Percentiles rank a stretch among this genome's conserved stretches.
Conservation (phyloP, 2,329 filamentous ascomycete genomes). For the Monilinia fructigena region DNA sequence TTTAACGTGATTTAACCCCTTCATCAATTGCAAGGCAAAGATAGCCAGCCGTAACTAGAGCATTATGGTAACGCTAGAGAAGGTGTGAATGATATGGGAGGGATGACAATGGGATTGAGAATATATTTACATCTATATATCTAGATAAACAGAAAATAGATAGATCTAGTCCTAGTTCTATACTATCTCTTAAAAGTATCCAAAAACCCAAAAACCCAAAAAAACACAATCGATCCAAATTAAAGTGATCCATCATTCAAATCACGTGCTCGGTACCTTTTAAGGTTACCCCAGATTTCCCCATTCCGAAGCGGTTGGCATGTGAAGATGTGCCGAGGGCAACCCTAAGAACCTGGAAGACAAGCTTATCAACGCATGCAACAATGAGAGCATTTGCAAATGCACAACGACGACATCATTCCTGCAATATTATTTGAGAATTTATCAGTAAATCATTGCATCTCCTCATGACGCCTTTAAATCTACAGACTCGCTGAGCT, state of each 20-base stretch:
- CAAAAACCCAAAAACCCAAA: neutral
- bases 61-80: neutral
- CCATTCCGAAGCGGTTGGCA: slow-evolving; percentile 19
- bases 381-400: slow-evolving; percentile 11
- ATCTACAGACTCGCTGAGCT: slow-evolving; percentile 17
- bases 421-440: neutral
- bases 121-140: neutral
- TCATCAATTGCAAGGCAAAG: no score
- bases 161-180: neutral
- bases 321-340: slow-evolving; percentile 23
- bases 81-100: neutral
- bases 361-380: slow-evolving; percentile 1
- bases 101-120: neutral
- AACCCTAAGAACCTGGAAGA: neutral
- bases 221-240: neutral
- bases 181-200: neutral
- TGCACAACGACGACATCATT: slow-evolving; percentile 10
- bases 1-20: neutral
- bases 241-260: no score
- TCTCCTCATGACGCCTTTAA: slow-evolving; percentile 15
- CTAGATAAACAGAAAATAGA: neutral
- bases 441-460: slow-evolving; percentile 4
- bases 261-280: neutral
- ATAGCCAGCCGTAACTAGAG: neutral
- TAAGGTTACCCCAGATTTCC: slow-evolving; percentile 19